These are phyloP conservation scores for Corymbia citriodora DNA, from an alignment of 441 rosid genomes.

Conservation along the genomic window DNA sequence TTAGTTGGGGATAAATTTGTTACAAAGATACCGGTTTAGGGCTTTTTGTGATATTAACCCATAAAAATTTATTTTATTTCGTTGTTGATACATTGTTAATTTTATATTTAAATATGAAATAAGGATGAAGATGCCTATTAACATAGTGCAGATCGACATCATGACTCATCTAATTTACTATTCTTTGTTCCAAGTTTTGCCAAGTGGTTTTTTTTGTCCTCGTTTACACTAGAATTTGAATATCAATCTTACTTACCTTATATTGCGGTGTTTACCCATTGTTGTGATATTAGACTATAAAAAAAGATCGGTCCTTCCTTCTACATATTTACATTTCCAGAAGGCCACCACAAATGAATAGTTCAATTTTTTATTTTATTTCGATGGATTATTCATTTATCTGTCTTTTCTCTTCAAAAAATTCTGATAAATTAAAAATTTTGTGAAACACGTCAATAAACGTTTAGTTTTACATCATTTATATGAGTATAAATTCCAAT, in stretches of 20 bases:
- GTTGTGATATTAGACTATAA: not conserved
- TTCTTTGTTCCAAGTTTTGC: not conserved
- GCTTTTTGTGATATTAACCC: too few species aligned
- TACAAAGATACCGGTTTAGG: too few species aligned
- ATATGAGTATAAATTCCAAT: too few species aligned
- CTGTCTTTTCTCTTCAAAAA: too few species aligned
- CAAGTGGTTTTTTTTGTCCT: not conserved
- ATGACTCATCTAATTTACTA: not conserved
- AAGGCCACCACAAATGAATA: not conserved
- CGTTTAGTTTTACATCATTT: too few species aligned
- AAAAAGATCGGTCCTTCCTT: not conserved
- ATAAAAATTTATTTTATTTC: too few species aligned
- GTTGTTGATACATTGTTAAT: not conserved
- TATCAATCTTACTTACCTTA: not conserved
- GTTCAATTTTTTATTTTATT: not conserved
- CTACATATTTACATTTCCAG: not conserved
- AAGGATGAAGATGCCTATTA: not conserved
- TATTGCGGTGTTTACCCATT: not conserved
- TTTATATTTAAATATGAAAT: not conserved
- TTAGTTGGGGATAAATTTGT: not conserved
- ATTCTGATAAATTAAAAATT: too few species aligned
- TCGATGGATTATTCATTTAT: not conserved
- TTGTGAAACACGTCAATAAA: too few species aligned
- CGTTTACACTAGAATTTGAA: not conserved
- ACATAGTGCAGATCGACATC: not conserved